Evolutionary conservation across 371 early-diverging fungal genomes (phyloP).

Genomic region (Rhizopus delemar): DNA sequence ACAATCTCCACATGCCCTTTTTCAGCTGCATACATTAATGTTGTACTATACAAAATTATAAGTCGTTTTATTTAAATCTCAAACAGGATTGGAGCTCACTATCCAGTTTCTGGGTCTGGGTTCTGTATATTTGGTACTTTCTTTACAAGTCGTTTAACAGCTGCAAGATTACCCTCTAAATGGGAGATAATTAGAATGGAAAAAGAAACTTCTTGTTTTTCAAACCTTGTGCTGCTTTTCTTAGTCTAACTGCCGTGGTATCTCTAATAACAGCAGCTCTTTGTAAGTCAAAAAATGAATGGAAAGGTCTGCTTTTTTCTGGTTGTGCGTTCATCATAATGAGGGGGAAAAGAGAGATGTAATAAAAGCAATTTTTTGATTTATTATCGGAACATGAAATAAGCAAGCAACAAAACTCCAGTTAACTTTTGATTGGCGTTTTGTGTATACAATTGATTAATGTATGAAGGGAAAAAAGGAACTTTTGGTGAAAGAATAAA

Average conservation of each 20-base stretch:
- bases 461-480: no score
- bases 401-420: no score
- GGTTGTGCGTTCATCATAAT: slow-evolving; percentile 8
- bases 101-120: slow-evolving; percentile 53
- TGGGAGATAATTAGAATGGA: no score
- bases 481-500: no score
- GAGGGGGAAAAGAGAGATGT: no score
- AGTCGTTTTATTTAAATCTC: no score
- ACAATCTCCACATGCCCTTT: slow-evolving; percentile 50
- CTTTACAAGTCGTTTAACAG: slow-evolving; percentile 46
- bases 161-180: slow-evolving; percentile 52
- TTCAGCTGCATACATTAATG: slow-evolving; percentile 50
- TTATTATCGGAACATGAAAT: no score
- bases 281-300: slow-evolving; percentile 46
- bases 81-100: slow-evolving; percentile 20
- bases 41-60: slow-evolving; percentile 30
- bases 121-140: slow-evolving; percentile 52
- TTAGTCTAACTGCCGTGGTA: slow-evolving; percentile 40
- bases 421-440: no score
- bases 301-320: slow-evolving; percentile 16
- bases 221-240: slow-evolving; percentile 49
- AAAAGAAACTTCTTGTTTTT: background rate
- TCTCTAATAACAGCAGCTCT: slow-evolving; percentile 48
- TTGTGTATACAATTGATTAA: no score
- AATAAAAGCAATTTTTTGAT: no score